These are phyloP conservation scores for Mycena venus DNA, from an alignment of 768 basidiomycete species.

Conservation along the genomic window DNA sequence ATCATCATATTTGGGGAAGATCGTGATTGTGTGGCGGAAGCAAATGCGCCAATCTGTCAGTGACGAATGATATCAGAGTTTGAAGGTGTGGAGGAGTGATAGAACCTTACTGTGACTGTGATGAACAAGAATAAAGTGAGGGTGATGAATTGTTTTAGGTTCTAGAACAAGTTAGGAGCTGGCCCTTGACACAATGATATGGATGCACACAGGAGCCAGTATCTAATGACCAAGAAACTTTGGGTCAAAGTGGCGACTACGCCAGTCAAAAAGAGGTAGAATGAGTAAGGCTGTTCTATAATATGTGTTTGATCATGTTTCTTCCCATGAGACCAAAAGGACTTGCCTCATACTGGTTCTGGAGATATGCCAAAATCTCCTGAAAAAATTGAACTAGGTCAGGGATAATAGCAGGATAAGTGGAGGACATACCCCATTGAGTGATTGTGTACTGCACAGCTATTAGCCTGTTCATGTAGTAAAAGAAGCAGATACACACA, in stretches of 20 bases:
- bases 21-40: neutral
- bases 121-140: constrained; percentile 4
- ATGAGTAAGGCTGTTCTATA: neutral
- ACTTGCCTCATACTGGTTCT: constrained; percentile 16
- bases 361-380: constrained; percentile 3
- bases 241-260: constrained; percentile 7
- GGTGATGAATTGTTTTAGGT: constrained; percentile 7
- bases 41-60: constrained; percentile 10
- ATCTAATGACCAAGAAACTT: neutral
- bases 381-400: neutral
- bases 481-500: constrained; percentile 11
- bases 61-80: neutral
- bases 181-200: neutral
- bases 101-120: neutral
- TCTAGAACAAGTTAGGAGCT: neutral
- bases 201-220: constrained; percentile 5
- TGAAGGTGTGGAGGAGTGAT: neutral
- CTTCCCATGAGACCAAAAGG: neutral
- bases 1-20: constrained; percentile 7
- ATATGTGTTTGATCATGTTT: constrained; percentile 3
- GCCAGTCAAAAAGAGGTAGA: constrained; percentile 14
- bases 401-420: neutral
- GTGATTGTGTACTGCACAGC: constrained; percentile 19
- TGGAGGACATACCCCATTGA: constrained; percentile 16
- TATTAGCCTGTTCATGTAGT: constrained; percentile 4